Conservation (phyloP, 306 rosid species). For the Cicer yamashitae region DNA sequence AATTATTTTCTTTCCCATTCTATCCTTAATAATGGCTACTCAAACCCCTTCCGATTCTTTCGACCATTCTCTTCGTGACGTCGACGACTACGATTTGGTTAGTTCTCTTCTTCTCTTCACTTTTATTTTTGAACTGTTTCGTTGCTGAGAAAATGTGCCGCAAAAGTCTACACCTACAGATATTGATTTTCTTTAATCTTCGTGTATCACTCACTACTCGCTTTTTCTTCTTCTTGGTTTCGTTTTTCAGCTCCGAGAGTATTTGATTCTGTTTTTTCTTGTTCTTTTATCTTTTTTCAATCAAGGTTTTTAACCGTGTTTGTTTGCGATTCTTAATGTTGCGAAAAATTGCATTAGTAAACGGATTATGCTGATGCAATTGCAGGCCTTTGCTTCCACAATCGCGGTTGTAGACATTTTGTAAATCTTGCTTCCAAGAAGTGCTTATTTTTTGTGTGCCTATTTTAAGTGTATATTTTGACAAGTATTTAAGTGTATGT, state of each 20-base stretch:
- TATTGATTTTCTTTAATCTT: constrained; percentile 10
- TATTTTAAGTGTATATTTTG: not conserved
- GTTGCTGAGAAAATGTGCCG: constrained; percentile 37
- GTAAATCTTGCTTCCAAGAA: not conserved
- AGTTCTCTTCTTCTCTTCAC: constrained; percentile 14
- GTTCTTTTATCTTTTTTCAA: not conserved
- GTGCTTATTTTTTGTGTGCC: not conserved
- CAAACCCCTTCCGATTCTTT: constrained; percentile 39
- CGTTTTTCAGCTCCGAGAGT: not conserved
- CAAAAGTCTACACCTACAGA: not conserved
- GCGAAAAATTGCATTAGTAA: not conserved
- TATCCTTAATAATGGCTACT: constrained; percentile 57
- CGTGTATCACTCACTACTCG: not conserved
- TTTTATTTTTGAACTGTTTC: not conserved
- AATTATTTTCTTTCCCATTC: not conserved
- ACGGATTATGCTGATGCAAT: not conserved
- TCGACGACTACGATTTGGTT: constrained; percentile 81
- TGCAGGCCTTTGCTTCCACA: not conserved
- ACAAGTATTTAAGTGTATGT: not conserved
- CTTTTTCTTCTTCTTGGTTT: constrained; percentile 1
- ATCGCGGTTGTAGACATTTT: not conserved
- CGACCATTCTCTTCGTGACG: constrained; percentile 58
- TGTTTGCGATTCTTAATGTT: not conserved
- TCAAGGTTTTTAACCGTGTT: not conserved
- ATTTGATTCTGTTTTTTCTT: not conserved